A percentile compares a stretch with the other conserved stretches of the same genome.
These are phyloP conservation scores for Leucosporidium creatinivorum DNA, from an alignment of 768 basidiomycete species.

Conservation along the genomic window DNA sequence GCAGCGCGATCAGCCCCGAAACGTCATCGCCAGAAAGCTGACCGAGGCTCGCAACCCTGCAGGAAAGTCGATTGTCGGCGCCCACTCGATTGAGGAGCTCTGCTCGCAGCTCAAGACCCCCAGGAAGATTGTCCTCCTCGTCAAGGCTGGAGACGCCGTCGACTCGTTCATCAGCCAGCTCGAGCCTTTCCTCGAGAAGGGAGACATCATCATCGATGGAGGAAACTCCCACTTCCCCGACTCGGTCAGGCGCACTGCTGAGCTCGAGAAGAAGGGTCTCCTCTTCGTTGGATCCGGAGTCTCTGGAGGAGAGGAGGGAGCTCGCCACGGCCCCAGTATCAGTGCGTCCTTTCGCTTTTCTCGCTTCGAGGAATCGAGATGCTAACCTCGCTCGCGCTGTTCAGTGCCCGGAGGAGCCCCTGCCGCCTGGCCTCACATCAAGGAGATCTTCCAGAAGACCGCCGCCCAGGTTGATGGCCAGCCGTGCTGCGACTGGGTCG, in stretches of 20 bases:
- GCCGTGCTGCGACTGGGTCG: constrained; percentile 99
- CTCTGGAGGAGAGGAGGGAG: constrained; percentile 98
- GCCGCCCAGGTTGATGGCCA: constrained; percentile 86
- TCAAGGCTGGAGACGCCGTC: constrained; percentile 94
- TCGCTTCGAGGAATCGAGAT: no score
- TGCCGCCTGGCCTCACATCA: constrained; percentile 92
- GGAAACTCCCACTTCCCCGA: constrained; percentile 99
- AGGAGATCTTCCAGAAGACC: constrained; percentile 97
- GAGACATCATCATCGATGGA: constrained; percentile 99
- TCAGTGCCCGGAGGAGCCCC: constrained; percentile 88
- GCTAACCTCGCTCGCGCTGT: background rate
- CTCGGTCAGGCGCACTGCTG: constrained; percentile 85
- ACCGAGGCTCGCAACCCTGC: background rate
- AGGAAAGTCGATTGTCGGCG: constrained; percentile 95
- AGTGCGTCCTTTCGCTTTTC: constrained; percentile 42
- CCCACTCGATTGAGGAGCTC: constrained; percentile 87
- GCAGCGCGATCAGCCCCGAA: background rate
- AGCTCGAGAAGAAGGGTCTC: constrained; percentile 88
- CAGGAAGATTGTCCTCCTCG: constrained; percentile 94
- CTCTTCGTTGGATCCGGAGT: constrained; percentile 98
- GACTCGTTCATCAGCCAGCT: constrained; percentile 90
- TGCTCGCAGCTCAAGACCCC: constrained; percentile 85
- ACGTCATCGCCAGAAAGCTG: background rate
- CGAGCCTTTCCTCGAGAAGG: constrained; percentile 77
- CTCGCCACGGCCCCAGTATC: constrained; percentile 90